Evolutionary conservation across 495 filamentous ascomycete genomes (phyloP), one percentile per base, ranked within the genome.

Genomic region (Elasticomyces elasticus): DNA sequence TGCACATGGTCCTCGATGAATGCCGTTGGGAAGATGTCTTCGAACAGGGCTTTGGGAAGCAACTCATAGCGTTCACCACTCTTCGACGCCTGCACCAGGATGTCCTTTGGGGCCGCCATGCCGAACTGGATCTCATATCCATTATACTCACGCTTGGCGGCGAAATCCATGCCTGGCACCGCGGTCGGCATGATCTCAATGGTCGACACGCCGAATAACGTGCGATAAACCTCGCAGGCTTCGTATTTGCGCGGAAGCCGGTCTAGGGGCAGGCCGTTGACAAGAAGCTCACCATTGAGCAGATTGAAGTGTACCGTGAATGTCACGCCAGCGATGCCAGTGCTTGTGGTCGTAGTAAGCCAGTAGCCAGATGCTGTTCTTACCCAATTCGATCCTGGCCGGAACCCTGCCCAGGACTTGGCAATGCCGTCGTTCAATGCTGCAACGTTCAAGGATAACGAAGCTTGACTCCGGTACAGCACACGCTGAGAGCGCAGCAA

Each of bases 281-380:
- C 70, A 20, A 84, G 72, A 1, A 85, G 69, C 28, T 73, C 66
- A 0, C 79, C 79, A 1, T 69, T 76, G 19, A 84, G 61, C 4
- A 81, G 35, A 58, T 83, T 79, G 58, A 70, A 79, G 22, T 76
- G 69, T 2, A 82, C 68, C 0, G 20, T 15, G 6, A 67, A 48
- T 1, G 33, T 7, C 5, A 28, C 40, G 2, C 46, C 54, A 38
- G 56, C 64, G 51, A 12, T n/a, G n/a, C 15, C 19, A 46, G 22
- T 23, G 12, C 13, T 30, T n/a, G 61, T 67, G 26, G 54, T 54
- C 2, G 62, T 66, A 10, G 56, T 31, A 10, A 74, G 35, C 71
- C 67, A 73, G 22, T 67, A 61, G 17, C 67, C 47, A 23, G 51
- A 58, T 1, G 42, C 52, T 6, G 35, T 26, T 10, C 17, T 20